phyloP scores from a whole-genome alignment of 2,329 filamentous ascomycete species.

The Paraphaeosphaeria minitans region DNA sequence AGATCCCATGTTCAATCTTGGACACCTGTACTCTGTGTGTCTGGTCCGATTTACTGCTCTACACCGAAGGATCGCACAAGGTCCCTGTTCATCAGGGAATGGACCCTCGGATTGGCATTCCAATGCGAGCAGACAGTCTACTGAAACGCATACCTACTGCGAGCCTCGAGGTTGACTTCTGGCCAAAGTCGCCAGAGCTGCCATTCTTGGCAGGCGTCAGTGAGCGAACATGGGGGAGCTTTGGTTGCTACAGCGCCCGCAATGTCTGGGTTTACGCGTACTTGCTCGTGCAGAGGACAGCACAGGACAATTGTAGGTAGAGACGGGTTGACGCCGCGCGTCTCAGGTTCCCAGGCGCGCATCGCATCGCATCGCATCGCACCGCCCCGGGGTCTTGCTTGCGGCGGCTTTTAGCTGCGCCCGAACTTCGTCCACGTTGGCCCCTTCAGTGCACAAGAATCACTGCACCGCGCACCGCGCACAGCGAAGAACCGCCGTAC shows the following conservation, averaged over 20 bases:
- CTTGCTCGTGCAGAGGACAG: not conserved
- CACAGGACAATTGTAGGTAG: not conserved
- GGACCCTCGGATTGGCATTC: not conserved
- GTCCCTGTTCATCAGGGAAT: not conserved
- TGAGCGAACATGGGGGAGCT: too few relatives aligned
- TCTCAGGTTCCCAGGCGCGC: conserved; percentile 4
- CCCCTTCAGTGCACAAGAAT: not conserved
- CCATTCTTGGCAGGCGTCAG: conserved; percentile 10
- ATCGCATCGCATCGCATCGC: conserved; percentile 8
- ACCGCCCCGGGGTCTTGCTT: conserved; percentile 12
- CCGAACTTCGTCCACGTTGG: not conserved
- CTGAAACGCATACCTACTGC: conserved; percentile 12
- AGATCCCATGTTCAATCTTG: not conserved
- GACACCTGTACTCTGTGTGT: not conserved
- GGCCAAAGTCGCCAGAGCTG: conserved; percentile 13
- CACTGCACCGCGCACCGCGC: not conserved
- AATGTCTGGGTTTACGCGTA: not conserved
- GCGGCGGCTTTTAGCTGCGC: conserved; percentile 7
- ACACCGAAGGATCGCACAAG: not conserved
- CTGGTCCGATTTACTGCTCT: not conserved
- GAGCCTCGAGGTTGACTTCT: conserved; percentile 11
- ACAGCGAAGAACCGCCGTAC: not conserved
- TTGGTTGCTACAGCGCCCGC: not conserved
- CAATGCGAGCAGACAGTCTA: not conserved
- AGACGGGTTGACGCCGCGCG: not conserved